A percentile compares a stretch with the other conserved stretches of the same genome.
These are phyloP conservation scores for Alectoria sarmentosa DNA, from an alignment of 495 filamentous ascomycete genomes.

Conservation along the genomic window DNA sequence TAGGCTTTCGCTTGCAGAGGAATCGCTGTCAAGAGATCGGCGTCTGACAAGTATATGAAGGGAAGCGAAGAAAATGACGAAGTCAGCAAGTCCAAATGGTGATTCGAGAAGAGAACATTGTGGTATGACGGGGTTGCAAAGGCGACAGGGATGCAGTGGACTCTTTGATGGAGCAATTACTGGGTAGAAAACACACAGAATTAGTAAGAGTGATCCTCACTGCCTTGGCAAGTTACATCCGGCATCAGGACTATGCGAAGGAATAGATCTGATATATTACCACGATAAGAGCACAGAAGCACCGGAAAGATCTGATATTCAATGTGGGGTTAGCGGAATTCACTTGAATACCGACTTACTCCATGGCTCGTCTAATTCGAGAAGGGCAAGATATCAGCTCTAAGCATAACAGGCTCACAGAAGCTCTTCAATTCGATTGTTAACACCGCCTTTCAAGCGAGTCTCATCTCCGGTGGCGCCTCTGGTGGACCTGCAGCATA, in stretches of 20 bases:
- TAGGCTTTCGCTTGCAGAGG: not conserved
- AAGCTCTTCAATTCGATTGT: not conserved
- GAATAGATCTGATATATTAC: not conserved
- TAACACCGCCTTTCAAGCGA: not conserved
- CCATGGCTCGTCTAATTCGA: not conserved
- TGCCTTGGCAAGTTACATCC: not conserved
- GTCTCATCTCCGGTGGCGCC: not conserved
- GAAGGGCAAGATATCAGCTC: not conserved
- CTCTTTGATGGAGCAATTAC: constrained; percentile 5
- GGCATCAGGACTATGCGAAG: not conserved
- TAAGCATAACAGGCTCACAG: not conserved
- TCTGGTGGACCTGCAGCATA: constrained; percentile 14
- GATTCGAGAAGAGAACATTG: constrained; percentile 6
- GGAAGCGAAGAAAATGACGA: not conserved
- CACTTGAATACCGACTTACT: not conserved
- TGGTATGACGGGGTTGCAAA: not conserved
- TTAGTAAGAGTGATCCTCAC: not conserved
- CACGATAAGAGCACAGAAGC: not conserved
- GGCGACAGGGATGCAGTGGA: not conserved
- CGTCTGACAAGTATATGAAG: not conserved
- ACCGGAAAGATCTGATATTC: not conserved
- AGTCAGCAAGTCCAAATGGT: not conserved
- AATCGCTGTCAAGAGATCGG: not conserved
- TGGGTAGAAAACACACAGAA: not conserved
- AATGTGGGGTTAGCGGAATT: not conserved